Evolutionary conservation across 768 basidiomycete species (phyloP).

Genomic region (Lentinula detonsa): DNA sequence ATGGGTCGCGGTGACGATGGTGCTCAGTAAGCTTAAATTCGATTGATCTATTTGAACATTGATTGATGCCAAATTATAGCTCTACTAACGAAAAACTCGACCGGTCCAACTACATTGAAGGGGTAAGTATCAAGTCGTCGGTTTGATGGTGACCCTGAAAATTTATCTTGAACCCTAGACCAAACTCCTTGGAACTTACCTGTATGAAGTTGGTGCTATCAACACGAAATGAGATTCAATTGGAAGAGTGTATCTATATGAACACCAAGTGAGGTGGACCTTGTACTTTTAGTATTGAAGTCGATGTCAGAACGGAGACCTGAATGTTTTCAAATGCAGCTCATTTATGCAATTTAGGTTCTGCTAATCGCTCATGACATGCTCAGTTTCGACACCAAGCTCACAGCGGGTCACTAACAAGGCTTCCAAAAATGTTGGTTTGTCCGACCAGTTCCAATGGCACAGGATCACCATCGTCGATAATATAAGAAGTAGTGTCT

Average conservation of each 20-base stretch:
- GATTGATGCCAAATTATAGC: constrained; percentile 19
- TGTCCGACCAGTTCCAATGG: too few species aligned
- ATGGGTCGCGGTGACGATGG: constrained; percentile 96
- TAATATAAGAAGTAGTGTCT: too few species aligned
- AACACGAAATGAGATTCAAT: not conserved
- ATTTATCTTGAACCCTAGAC: constrained; percentile 16
- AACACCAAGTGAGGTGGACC: not conserved
- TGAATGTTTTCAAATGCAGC: not conserved
- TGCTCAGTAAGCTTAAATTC: constrained; percentile 60
- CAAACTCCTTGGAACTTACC: constrained; percentile 53
- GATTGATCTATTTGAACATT: not conserved
- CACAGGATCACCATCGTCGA: too few species aligned
- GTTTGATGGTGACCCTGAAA: not conserved
- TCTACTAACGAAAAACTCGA: constrained; percentile 78
- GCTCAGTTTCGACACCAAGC: too few species aligned
- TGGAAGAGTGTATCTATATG: not conserved
- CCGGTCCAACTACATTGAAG: constrained; percentile 59
- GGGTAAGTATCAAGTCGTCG: constrained; percentile 27
- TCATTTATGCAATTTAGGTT: not conserved
- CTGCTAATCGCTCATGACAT: not conserved
- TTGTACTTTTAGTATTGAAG: not conserved
- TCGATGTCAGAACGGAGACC: not conserved
- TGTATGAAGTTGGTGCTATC: constrained; percentile 44
- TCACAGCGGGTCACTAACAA: too few species aligned
- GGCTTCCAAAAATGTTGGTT: not conserved